Evolutionary conservation across 2,329 filamentous ascomycete species (phyloP).

Genomic region (Neonectria punicea): DNA sequence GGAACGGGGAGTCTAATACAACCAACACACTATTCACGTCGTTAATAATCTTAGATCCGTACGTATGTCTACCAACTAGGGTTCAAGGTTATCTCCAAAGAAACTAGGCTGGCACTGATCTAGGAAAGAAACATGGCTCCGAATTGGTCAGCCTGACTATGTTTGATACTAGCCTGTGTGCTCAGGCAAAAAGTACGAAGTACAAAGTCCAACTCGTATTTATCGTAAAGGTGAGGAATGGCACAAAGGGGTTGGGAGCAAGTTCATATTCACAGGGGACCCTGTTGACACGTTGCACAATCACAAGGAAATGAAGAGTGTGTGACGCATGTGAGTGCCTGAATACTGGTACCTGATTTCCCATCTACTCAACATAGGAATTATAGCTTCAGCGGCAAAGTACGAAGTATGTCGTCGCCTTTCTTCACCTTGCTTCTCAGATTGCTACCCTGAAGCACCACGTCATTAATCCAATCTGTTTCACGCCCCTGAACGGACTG

Average conservation of each 20-base stretch:
- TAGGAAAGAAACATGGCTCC: too few relatives aligned
- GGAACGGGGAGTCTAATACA: too few relatives aligned
- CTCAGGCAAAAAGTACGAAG: not conserved
- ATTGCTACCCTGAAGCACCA: not conserved
- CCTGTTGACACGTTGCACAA: conserved; percentile 10
- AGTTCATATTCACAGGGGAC: not conserved
- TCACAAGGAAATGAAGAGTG: not conserved
- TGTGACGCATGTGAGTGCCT: not conserved
- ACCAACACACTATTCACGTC: too few relatives aligned
- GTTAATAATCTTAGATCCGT: too few relatives aligned
- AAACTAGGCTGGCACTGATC: too few relatives aligned
- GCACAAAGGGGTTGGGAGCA: conserved; percentile 8
- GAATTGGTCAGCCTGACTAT: too few relatives aligned
- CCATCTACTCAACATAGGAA: not conserved
- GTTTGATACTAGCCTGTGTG: too few relatives aligned
- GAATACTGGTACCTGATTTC: not conserved
- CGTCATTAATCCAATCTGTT: not conserved
- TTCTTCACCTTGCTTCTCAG: not conserved
- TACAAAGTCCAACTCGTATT: not conserved
- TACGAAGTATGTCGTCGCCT: not conserved
- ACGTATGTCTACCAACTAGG: too few relatives aligned
- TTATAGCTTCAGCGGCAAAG: too few relatives aligned
- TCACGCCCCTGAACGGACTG: not conserved
- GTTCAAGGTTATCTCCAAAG: too few relatives aligned
- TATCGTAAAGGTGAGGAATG: not conserved